phyloP scores from a whole-genome alignment of 2,329 filamentous ascomycete species.

The Fusarium humuli region DNA sequence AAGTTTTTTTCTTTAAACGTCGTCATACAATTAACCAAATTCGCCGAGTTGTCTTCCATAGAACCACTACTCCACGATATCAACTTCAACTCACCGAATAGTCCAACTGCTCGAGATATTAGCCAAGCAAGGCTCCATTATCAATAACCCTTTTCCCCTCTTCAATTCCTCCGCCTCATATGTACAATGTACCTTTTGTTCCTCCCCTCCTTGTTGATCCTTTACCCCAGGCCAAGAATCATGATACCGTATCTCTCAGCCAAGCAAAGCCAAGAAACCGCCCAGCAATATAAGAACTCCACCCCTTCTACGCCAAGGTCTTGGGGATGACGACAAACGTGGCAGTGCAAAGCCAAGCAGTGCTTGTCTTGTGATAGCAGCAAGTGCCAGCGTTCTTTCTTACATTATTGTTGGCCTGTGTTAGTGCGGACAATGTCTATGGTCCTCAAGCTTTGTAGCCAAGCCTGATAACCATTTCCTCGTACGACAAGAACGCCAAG shows the following conservation, averaged over 20 bases:
- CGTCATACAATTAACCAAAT: neutral
- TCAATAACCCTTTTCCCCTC: neutral
- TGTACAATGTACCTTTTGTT: neutral
- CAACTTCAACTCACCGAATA: neutral
- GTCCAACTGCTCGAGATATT: neutral
- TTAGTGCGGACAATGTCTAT: slow-evolving; percentile 27
- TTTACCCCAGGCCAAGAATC: slow-evolving; percentile 23
- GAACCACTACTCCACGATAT: neutral
- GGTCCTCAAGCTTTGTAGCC: slow-evolving; percentile 43
- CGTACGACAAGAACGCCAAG: neutral
- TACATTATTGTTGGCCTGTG: neutral
- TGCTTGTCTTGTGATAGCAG: slow-evolving; percentile 1
- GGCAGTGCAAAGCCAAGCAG: slow-evolving; percentile 42
- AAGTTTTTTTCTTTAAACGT: slow-evolving; percentile 1
- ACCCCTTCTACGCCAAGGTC: slow-evolving; percentile 39
- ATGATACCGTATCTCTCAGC: slow-evolving; percentile 8
- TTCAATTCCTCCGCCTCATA: neutral
- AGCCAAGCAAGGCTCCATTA: neutral
- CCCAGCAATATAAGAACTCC: slow-evolving; percentile 23
- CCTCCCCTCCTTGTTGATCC: neutral
- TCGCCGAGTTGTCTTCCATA: neutral
- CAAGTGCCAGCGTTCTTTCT: neutral
- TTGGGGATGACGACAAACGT: slow-evolving; percentile 45
- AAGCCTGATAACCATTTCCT: slow-evolving; percentile 31
- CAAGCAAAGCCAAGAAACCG: slow-evolving; percentile 28